A percentile compares a stretch with the other conserved stretches of the same genome.
Conservation (phyloP, 352 stramenopile genomes). For the Phytophthora pini region DNA sequence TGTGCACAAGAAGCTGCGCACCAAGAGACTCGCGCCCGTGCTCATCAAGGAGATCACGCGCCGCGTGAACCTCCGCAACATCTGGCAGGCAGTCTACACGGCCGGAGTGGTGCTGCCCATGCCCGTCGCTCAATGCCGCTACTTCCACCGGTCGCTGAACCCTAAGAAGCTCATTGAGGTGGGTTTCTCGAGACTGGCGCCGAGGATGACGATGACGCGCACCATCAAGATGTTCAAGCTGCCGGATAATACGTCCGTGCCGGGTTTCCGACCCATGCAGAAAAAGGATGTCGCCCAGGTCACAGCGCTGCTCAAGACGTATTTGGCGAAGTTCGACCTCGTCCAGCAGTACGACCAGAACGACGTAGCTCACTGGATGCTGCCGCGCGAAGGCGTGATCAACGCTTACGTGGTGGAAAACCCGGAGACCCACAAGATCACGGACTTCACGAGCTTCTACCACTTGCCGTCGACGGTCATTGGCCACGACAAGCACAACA, state of each 20-base stretch:
- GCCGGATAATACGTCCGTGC: slow-evolving; percentile 48
- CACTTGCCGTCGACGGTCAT: slow-evolving; percentile 98
- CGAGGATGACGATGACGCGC: slow-evolving; percentile 97
- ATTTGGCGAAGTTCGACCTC: slow-evolving; percentile 85
- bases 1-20: slow-evolving; percentile 98
- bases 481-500: slow-evolving; percentile 94
- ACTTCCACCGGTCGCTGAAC: slow-evolving; percentile 98
- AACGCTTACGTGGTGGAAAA: slow-evolving; percentile 94
- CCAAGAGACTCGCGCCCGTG: slow-evolving; percentile 97
- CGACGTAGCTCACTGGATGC: slow-evolving; percentile 98
- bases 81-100: slow-evolving; percentile 99
- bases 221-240: slow-evolving; percentile 95
- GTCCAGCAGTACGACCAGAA: slow-evolving; percentile 91
- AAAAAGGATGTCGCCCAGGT: slow-evolving; percentile 71
- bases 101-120: slow-evolving; percentile 97
- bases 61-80: slow-evolving; percentile 94
- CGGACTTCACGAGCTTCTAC: slow-evolving; percentile 98
- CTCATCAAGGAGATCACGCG: slow-evolving; percentile 99
- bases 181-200: slow-evolving; percentile 95
- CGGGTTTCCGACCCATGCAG: slow-evolving; percentile 72
- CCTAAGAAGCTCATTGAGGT: slow-evolving; percentile 99
- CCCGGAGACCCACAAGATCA: slow-evolving; percentile 82
- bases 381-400: slow-evolving; percentile 96
- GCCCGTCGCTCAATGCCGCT: slow-evolving; percentile 94
- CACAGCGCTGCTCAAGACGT: slow-evolving; percentile 60